Base-by-base conservation (phyloP, 1,284 basidiomycete genomes). In the Phellinidium pouzarii region DNA sequence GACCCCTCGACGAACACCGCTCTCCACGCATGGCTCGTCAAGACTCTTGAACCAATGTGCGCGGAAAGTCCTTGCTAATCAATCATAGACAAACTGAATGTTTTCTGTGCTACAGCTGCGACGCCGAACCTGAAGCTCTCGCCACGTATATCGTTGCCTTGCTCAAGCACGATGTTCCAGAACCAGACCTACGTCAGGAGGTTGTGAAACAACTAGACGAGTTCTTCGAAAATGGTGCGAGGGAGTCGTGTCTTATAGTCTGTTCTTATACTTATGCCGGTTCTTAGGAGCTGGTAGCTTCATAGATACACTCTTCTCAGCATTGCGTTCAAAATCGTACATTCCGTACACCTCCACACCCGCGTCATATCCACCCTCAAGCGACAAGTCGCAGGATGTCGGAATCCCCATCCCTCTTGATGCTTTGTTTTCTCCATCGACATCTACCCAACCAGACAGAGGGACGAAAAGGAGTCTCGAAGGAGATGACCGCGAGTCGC, bases 61-160 rank as follows among this genome's bases (percentile, higher is more conserved):
- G 79, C 65, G 62, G 48, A 53, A 42, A 49, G 54, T 59, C 27
- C 42, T 52, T 47, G n/a, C 23, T 37, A 44, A 47, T 29, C 57
- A 52, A 52, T 56, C 36, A 31, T 58, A 25, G 54, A 51, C 56
- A 58, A 17, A 53, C 38, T 44, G 37, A 25, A 49, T 48, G 49
- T 42, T 44, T 58, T 61, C 53, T 52, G 23, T 14, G 31, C 31
- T 8, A 34, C 64, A 96, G 93, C 75, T 96, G 92, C 66, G 94
- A 98, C 68, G 94, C 94, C 50, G 94, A 97, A 66, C 94, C 94
- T 22, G 84, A 87, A 29, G 92, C 94, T 19, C 81, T 98, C 48
- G 87, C 91, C 11, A 93, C 97, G 66, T 98, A 97, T 66, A 87
- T 97, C 60, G 79, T 96, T 46, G 94, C 94, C n/a, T 74, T 98